phyloP scores from a whole-genome alignment of 2,329 filamentous ascomycete species.

The Cladobotryum mycophilum region DNA sequence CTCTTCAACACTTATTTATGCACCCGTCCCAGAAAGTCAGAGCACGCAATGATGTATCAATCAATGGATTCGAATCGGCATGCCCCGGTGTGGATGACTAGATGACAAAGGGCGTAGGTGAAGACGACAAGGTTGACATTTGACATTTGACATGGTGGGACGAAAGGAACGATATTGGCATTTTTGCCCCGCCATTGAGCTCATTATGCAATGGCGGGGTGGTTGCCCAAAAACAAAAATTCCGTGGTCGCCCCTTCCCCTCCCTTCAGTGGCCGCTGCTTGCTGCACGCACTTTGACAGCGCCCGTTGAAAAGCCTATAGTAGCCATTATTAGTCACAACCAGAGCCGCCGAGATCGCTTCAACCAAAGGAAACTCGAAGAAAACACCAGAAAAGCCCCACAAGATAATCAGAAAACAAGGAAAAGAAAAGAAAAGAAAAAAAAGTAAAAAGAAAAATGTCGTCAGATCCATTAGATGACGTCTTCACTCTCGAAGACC shows the following conservation, averaged over 20 bases:
- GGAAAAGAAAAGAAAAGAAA: background rate
- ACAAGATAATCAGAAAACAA: background rate
- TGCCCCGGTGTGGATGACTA: background rate
- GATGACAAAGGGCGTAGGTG: background rate
- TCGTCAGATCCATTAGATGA: constrained; percentile 48
- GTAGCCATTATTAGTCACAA: no score
- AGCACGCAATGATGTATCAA: background rate
- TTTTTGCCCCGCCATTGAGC: constrained; percentile 10
- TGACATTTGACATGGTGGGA: no score
- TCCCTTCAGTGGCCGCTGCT: no score
- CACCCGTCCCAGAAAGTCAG: background rate
- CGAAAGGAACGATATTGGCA: background rate
- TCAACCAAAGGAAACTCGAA: background rate
- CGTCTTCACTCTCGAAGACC: constrained; percentile 54
- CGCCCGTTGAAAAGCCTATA: no score
- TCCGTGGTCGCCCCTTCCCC: no score
- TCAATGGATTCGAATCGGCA: background rate
- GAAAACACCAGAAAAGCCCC: no score
- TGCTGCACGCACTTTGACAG: no score
- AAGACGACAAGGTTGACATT: no score
- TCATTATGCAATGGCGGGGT: constrained; percentile 9
- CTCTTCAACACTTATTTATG: background rate
- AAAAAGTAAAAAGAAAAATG: constrained; percentile 12
- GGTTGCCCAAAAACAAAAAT: background rate
- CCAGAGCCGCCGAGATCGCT: background rate